Evolutionary conservation across 2,329 filamentous ascomycete species (phyloP), one percentile per base, ranked within the genome.

Genomic region (Paecilomyces fulvus): DNA sequence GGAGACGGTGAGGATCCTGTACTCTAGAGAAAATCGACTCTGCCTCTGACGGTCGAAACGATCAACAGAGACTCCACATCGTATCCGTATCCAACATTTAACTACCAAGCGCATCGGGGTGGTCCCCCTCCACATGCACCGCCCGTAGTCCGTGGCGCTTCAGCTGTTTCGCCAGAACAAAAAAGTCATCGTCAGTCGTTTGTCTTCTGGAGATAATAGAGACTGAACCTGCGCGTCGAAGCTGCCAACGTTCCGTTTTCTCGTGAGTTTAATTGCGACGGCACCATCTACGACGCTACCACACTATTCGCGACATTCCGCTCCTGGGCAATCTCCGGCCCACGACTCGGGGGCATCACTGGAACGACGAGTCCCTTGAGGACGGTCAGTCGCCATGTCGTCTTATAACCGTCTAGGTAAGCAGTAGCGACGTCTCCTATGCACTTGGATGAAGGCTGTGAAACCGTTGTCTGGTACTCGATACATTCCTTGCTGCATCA

Each of bases 351-450:
- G 60, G 61, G 55, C 55, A 60, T 63, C 61, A 61, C 57, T 64
- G 61, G 58, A 54, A 59, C 61, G 49, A 59, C 62, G 60, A 49
- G 57, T 59, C 60, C 59, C 49, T 61, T 59, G 56, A 59, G 58
- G 54, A 59, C 53, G 59, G 61, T 60, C 49, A 55, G 54, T 58
- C 60, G 60, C 59, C 43, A 73, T 68, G 67, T 88, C 89, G 85
- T 83, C 84, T 70, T 90, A 90, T 77, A 88, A 89, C 78, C 84
- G 85, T 65, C 74, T 89, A 79, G 84, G 86, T 83, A 80, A 77
- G 83, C 83, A 57, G 55, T 43, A 49, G 58, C 54, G 55, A 56
- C 59, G 59, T 59, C 65, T 61, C 62, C 64, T 59, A 60, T 61
- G 56, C 57, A 31, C 57, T 48, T 28, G 49, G 49, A 25, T 58